Evolutionary conservation across 805 yeast species (phyloP).

Genomic region (Wickerhamomyces bisporus): DNA sequence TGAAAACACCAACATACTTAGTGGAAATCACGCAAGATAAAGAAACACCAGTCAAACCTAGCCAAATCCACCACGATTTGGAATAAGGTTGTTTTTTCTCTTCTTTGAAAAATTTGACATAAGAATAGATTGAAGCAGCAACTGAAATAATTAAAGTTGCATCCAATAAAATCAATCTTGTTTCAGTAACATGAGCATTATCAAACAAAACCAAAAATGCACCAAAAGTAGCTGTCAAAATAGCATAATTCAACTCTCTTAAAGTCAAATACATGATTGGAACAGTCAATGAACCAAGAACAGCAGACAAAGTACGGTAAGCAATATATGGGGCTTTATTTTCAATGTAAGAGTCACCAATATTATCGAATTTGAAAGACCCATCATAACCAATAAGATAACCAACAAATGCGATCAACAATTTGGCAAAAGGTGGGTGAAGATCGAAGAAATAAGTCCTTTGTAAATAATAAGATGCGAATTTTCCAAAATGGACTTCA

Average conservation of each 20-base stretch:
- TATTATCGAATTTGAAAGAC: slow-evolving; percentile 82
- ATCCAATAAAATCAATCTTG: slow-evolving; percentile 86
- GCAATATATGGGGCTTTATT: slow-evolving; percentile 85
- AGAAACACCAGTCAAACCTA: slow-evolving; percentile 74
- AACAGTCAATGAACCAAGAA: slow-evolving; percentile 76
- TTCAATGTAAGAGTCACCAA: slow-evolving; percentile 76
- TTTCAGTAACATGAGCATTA: slow-evolving; percentile 86
- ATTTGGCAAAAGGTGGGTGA: slow-evolving; percentile 97
- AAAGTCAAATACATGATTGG: slow-evolving; percentile 81
- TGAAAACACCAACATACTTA: slow-evolving; percentile 92
- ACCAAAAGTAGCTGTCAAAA: slow-evolving; percentile 74
- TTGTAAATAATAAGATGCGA: slow-evolving; percentile 80
- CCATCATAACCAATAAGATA: slow-evolving; percentile 89
- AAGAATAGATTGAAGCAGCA: slow-evolving; percentile 72
- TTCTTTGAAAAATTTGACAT: slow-evolving; percentile 69
- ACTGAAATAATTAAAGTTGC: slow-evolving; percentile 83
- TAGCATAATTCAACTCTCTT: slow-evolving; percentile 77
- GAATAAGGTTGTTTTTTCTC: slow-evolving; percentile 66
- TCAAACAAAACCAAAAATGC: slow-evolving; percentile 75
- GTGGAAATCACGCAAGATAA: slow-evolving; percentile 92
- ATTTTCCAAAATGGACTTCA: slow-evolving; percentile 84
- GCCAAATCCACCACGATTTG: slow-evolving; percentile 82
- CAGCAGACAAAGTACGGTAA: slow-evolving; percentile 71
- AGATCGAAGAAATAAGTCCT: slow-evolving; percentile 92
- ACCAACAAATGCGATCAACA: slow-evolving; percentile 87